Evolutionary conservation across 2,329 filamentous ascomycete species (phyloP), one percentile per base, ranked within the genome.

Genomic region (Calonectria pauciramosa): DNA sequence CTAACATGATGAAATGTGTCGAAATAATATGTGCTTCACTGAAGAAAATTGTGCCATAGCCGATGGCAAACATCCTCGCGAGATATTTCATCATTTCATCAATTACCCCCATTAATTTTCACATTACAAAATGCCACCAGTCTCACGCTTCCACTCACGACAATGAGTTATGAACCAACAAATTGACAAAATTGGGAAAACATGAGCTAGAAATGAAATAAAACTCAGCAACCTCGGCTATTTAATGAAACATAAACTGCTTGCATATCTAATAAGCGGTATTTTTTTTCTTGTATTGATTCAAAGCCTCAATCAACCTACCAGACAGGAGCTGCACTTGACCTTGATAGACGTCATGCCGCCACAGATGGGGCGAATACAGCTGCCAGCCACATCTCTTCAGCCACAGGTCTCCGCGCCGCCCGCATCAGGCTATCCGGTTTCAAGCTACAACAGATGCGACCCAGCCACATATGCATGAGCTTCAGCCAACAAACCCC

Each of bases 381-480:
- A 34, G 4, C 9, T n/a, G 68, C 64, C 65, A 30, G 71, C 26
- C 36, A 44, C 70, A 72, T 8, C 6, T 16, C 4, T 49, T 7
- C 10, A 72, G 72, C 72, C 72, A 68, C 72, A 60, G 1, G 18
- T 28, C 36, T 16, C 38, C 69, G 66, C 66, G 18, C 56, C 56
- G 26, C 56, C 70, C 54, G 54, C 36, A 54, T 54, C 47, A n/a
- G 72, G 68, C 68, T 72, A 65, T 44, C 30, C 18, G 26, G 44
- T 51, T 65, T 26, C 60, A 38, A 71, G 51, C 51, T 68, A 32
- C 36, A 68, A 56, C 47, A 18, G 41, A 28, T 44, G 49, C 34
- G 38, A 54, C 54, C 56, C 59, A 69, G 65, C 65, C 73, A 74
- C 72, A 71, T 74, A 71, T 74, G 71, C 68, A 64, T 64, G 64